A percentile compares a stretch with the other conserved stretches of the same genome.
Conservation (phyloP, 257 asterid species). For the Coffea eugenioides region DNA sequence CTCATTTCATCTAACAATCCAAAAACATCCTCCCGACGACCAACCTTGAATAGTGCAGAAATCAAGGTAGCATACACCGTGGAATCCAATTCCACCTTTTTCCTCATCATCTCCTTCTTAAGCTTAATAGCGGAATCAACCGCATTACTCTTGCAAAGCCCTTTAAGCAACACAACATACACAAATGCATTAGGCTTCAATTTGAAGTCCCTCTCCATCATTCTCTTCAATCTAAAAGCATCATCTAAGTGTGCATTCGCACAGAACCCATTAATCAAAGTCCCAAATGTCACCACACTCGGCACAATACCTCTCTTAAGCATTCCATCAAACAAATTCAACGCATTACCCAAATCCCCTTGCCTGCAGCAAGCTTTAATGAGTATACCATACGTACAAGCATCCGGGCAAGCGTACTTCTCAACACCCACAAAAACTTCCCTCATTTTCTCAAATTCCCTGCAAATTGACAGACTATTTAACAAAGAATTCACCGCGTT, state of each 20-base stretch:
- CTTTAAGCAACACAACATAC: conserved; percentile 61
- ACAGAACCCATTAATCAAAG: conserved; percentile 62
- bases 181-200: conserved; percentile 49
- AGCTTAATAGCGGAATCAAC: conserved; percentile 44
- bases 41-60: conserved; percentile 53
- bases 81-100: conserved; percentile 49
- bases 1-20: conserved; percentile 61
- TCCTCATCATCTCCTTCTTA: conserved; percentile 64
- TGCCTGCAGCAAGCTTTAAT: conserved; percentile 41
- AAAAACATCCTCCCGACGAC: conserved; percentile 43
- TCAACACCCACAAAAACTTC: conserved; percentile 38
- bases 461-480: conserved; percentile 45
- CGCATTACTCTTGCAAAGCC: conserved; percentile 43
- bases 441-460: conserved; percentile 47
- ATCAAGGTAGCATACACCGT: conserved; percentile 70
- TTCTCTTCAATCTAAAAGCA: conserved; percentile 53
- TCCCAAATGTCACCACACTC: conserved; percentile 66
- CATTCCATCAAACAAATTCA: conserved; percentile 66
- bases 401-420: conserved; percentile 47
- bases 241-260: conserved; percentile 29
- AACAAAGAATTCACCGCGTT: conserved; percentile 63
- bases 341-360: conserved; percentile 42
- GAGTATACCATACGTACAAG: conserved; percentile 62
- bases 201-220: conserved; percentile 53
- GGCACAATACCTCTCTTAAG: conserved; percentile 48